Conservation (phyloP, 2,329 filamentous ascomycete species). For the Chaetomium globosum region DNA sequence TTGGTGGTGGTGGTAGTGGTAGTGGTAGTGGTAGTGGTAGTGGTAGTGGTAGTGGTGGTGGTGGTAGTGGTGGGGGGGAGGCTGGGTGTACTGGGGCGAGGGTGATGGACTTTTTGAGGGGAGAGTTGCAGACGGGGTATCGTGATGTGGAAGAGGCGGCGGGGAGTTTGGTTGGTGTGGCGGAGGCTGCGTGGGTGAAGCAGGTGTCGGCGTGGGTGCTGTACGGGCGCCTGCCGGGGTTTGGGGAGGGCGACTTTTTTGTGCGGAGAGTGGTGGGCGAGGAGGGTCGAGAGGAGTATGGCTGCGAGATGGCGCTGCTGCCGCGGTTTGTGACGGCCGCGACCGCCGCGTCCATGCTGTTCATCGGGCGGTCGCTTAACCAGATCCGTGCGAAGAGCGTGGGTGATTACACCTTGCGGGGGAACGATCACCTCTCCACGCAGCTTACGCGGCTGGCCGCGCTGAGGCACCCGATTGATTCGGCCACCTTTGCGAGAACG, state of each 20-base stretch:
- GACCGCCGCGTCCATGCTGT: slow-evolving; percentile 81
- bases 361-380: slow-evolving; percentile 86
- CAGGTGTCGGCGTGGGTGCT: slow-evolving; percentile 89
- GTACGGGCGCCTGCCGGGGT: slow-evolving; percentile 78
- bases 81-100: slow-evolving; percentile 64
- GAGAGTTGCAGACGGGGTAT: slow-evolving; percentile 84
- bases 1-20: slow-evolving; percentile 26
- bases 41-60: too few relatives aligned
- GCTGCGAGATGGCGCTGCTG: slow-evolving; percentile 61
- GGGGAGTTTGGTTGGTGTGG: slow-evolving; percentile 70
- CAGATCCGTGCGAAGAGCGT: slow-evolving; percentile 68
- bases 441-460: slow-evolving; percentile 71
- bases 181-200: slow-evolving; percentile 88
- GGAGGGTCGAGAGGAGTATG: slow-evolving; percentile 54
- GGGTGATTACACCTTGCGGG: slow-evolving; percentile 49
- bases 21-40: too few relatives aligned
- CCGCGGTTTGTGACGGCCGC: slow-evolving; percentile 77
- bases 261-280: slow-evolving; percentile 46
- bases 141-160: slow-evolving; percentile 79
- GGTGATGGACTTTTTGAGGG: slow-evolving; percentile 75
- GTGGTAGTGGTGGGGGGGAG: slow-evolving; percentile 9
- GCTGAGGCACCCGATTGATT: slow-evolving; percentile 73
- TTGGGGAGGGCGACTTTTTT: slow-evolving; percentile 85
- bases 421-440: slow-evolving; percentile 64
- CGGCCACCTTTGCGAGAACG: slow-evolving; percentile 68